Percentiles rank a stretch among this genome's conserved stretches.
Evolutionary conservation across 768 basidiomycete genomes (phyloP).

Genomic region (Rhodocollybia butyracea): DNA sequence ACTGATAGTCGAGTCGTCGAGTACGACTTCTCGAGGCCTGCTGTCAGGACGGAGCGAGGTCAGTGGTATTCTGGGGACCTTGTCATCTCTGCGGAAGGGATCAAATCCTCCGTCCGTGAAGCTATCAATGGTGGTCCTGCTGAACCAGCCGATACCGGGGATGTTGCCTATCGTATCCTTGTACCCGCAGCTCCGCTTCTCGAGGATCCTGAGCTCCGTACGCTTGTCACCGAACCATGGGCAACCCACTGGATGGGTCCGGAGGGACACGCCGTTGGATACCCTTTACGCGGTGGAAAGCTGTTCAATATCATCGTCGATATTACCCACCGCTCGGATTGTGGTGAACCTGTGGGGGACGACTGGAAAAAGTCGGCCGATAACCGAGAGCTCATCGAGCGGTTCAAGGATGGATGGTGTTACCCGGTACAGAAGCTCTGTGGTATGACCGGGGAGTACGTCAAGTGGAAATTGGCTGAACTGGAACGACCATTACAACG

Average conservation of each 20-base stretch:
- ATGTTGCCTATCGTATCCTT: conserved; percentile 35
- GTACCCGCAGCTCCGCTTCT: conserved; percentile 24
- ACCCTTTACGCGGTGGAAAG: conserved; percentile 31
- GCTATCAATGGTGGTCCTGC: conserved; percentile 28
- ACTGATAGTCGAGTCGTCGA: conserved; percentile 16
- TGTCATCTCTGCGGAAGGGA: conserved; percentile 34
- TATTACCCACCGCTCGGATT: conserved; percentile 27
- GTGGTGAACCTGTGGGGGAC: background rate
- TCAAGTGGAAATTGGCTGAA: conserved; percentile 36
- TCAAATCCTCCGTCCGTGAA: conserved; percentile 29
- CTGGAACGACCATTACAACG: conserved; percentile 28
- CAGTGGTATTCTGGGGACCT: conserved; percentile 27
- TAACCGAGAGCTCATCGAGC: conserved; percentile 27
- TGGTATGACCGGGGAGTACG: conserved; percentile 28
- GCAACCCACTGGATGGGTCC: conserved; percentile 35
- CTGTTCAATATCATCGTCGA: conserved; percentile 36
- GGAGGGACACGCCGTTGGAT: conserved; percentile 32
- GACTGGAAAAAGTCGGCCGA: conserved; percentile 14
- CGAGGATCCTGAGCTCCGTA: conserved; percentile 29
- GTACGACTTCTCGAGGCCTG: conserved; percentile 20
- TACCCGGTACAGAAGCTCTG: conserved; percentile 30
- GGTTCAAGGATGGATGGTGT: conserved; percentile 32
- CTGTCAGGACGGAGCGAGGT: conserved; percentile 11
- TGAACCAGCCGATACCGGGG: conserved; percentile 29
- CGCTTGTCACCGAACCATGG: conserved; percentile 24